These are phyloP conservation scores for Tuber aestivum DNA, from an alignment of 495 filamentous ascomycete species.

Conservation along the genomic window DNA sequence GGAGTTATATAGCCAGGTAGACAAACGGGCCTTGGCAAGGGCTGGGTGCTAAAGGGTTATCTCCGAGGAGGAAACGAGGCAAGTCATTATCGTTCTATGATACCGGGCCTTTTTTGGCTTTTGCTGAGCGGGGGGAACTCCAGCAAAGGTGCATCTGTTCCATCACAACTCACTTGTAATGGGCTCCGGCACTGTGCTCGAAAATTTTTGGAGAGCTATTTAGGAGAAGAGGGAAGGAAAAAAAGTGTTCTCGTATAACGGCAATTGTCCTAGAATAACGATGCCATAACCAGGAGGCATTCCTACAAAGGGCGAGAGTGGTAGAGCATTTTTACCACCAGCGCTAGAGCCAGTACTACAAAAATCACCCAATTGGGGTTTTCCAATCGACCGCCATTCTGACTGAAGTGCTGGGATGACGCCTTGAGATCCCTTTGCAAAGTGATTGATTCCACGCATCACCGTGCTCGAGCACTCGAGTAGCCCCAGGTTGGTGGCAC, in stretches of 20 bases:
- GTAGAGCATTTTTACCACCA: not conserved
- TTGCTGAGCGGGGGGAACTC: not conserved
- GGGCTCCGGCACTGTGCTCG: not conserved
- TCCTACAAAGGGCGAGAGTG: not conserved
- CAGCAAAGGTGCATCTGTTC: not conserved
- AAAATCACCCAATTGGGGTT: not conserved
- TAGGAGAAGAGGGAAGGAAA: not conserved
- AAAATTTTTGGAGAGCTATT: not conserved
- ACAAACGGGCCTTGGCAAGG: not conserved
- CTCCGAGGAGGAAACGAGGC: not conserved
- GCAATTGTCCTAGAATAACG: not conserved
- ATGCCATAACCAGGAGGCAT: not conserved
- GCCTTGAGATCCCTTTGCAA: not conserved
- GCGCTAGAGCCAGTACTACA: not conserved
- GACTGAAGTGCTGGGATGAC: not conserved
- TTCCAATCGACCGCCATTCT: not conserved
- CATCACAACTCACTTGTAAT: not conserved
- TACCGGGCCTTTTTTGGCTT: not conserved
- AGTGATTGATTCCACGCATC: not conserved
- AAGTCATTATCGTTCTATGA: not conserved
- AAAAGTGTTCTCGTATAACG: not conserved
- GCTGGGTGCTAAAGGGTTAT: not conserved
- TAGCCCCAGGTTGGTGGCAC: not conserved
- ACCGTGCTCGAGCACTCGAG: no score
- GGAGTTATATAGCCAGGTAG: not conserved